Evolutionary conservation across 1,284 basidiomycete genomes (phyloP).

Genomic region (Cutaneotrichosporon mucoides): DNA sequence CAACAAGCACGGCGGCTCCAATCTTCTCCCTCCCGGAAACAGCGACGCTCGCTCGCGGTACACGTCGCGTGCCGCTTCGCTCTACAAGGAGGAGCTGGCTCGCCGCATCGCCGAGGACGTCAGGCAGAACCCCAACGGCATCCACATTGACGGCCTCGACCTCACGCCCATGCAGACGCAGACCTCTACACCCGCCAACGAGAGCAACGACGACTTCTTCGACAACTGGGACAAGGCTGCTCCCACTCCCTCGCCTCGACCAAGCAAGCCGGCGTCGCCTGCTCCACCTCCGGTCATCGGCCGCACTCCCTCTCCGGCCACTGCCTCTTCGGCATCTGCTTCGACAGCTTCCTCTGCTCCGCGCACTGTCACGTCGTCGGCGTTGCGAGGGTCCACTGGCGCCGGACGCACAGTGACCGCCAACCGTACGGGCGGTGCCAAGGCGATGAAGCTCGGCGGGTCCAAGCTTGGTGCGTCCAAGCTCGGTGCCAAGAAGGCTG

Average conservation of each 20-base stretch:
- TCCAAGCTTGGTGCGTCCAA: conserved; percentile 57
- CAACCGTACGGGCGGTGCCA: conserved; percentile 37
- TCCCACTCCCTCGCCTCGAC: conserved; percentile 32
- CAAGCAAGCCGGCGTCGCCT: conserved; percentile 24
- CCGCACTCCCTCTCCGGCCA: conserved; percentile 15
- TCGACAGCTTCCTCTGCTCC: conserved; percentile 28
- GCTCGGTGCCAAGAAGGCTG: conserved; percentile 76
- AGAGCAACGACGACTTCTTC: conserved; percentile 84
- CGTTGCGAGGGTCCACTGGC: conserved; percentile 43
- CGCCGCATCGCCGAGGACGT: conserved; percentile 76
- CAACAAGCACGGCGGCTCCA: conserved; percentile 72
- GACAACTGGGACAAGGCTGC: conserved; percentile 83
- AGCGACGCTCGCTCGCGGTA: conserved; percentile 87
- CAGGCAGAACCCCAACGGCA: conserved; percentile 67
- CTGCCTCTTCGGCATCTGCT: conserved; percentile 15
- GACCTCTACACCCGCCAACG: conserved; percentile 44
- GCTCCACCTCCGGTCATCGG: conserved; percentile 44
- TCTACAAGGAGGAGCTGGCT: conserved; percentile 90
- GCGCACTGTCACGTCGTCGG: conserved; percentile 52
- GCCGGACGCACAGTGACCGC: conserved; percentile 57
- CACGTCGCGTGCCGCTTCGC: conserved; percentile 70
- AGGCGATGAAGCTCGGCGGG: conserved; percentile 55
- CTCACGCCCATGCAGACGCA: conserved; percentile 52
- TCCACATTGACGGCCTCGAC: conserved; percentile 70
- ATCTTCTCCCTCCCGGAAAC: conserved; percentile 60